These are phyloP conservation scores for Monilinia vaccinii-corymbosi DNA, from an alignment of 2,329 filamentous ascomycete species.

Conservation along the genomic window DNA sequence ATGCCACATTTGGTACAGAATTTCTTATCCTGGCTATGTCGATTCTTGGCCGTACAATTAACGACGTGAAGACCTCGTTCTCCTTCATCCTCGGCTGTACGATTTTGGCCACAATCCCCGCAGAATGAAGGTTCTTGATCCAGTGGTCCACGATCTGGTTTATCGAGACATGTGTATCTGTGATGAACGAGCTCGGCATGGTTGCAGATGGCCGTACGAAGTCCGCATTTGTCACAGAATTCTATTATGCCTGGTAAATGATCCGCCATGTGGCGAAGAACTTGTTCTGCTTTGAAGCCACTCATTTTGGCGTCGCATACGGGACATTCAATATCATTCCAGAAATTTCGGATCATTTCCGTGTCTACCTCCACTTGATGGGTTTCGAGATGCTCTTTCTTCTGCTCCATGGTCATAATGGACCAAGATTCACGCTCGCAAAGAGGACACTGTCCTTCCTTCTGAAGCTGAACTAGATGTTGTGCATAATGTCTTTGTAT, in stretches of 20 bases:
- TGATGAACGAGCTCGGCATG: slow-evolving; percentile 12
- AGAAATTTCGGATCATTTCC: slow-evolving; percentile 15
- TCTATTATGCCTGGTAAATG: slow-evolving; percentile 19
- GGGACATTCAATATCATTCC: slow-evolving; percentile 18
- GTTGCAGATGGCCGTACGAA: slow-evolving; percentile 7
- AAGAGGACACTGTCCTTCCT: slow-evolving; percentile 19
- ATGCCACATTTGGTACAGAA: slow-evolving; percentile 16
- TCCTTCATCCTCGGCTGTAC: not conserved
- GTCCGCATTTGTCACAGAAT: slow-evolving; percentile 21
- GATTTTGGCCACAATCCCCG: slow-evolving; percentile 12
- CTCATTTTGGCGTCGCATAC: slow-evolving; percentile 19
- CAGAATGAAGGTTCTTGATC: slow-evolving; percentile 10
- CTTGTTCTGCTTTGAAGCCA: slow-evolving; percentile 7
- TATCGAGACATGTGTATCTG: slow-evolving; percentile 3
- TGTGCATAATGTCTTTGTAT: slow-evolving; percentile 15
- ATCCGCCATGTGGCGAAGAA: slow-evolving; percentile 19
- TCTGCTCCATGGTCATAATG: slow-evolving; percentile 17
- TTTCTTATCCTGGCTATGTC: not conserved
- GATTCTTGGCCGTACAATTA: not conserved
- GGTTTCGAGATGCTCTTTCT: slow-evolving; percentile 16
- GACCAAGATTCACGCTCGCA: slow-evolving; percentile 20
- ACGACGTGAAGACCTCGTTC: not conserved
- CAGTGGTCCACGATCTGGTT: not conserved
- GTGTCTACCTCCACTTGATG: slow-evolving; percentile 12
- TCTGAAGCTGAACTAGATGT: slow-evolving; percentile 17